Percentiles rank a stretch among this genome's conserved stretches.
These are phyloP conservation scores for Aspergillus haitiensis DNA, from an alignment of 495 filamentous ascomycete species.

Conservation along the genomic window DNA sequence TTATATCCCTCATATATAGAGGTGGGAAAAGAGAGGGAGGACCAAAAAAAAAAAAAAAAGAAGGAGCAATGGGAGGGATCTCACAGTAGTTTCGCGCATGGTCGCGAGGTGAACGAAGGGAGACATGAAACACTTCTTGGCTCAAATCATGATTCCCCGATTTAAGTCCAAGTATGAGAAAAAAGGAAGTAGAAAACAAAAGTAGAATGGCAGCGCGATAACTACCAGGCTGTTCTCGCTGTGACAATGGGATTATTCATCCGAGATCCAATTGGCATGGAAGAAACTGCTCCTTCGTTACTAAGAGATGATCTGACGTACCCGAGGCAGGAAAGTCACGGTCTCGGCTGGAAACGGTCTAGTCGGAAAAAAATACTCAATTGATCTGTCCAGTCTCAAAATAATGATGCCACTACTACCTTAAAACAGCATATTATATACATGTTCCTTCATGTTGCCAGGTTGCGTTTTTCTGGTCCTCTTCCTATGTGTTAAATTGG, in stretches of 20 bases:
- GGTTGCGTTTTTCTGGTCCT: too few relatives aligned
- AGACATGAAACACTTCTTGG: conserved; percentile 22
- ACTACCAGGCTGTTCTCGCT: not conserved
- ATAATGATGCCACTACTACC: too few relatives aligned
- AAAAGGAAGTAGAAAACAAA: conserved; percentile 17
- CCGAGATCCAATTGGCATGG: conserved; percentile 8
- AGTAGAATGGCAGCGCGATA: not conserved
- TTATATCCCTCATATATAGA: not conserved
- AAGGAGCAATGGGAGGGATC: conserved; percentile 16
- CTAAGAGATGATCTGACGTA: conserved; percentile 24
- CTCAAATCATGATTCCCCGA: conserved; percentile 32
- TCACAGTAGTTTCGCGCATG: conserved; percentile 42
- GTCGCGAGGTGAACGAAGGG: conserved; percentile 29
- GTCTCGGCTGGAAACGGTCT: conserved; percentile 5
- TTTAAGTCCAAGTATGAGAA: not conserved
- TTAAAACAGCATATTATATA: too few relatives aligned
- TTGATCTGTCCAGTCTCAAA: too few relatives aligned
- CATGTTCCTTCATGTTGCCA: too few relatives aligned
- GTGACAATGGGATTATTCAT: conserved; percentile 14
- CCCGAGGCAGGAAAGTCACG: conserved; percentile 23
- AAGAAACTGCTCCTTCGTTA: conserved; percentile 1
- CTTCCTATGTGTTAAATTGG: too few relatives aligned
- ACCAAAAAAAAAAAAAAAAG: not conserved
- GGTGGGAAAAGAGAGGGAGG: not conserved
- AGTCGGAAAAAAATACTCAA: not conserved